Conservation (phyloP, 257 asterid genomes). For the Catharanthus roseus region DNA sequence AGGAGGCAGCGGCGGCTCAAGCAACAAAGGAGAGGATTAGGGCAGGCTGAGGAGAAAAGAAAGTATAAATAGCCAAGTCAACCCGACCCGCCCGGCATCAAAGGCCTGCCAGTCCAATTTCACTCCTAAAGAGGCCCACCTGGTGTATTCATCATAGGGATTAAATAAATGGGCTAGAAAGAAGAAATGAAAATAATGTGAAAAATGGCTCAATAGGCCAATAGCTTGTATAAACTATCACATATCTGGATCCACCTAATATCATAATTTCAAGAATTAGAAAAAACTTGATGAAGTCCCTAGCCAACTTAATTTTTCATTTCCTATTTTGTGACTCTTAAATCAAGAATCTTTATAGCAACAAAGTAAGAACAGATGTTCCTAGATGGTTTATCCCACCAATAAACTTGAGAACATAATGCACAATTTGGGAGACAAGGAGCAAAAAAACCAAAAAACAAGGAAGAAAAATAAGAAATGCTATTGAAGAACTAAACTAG, state of each 20-base stretch:
- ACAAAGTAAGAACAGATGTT: neutral
- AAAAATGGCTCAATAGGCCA: too few species aligned
- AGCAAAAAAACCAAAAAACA: neutral
- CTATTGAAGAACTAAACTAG: conserved; percentile 4
- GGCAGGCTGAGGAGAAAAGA: too few species aligned
- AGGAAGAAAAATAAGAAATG: neutral
- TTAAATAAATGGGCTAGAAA: too few species aligned
- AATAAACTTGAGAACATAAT: neutral
- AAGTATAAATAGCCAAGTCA: too few species aligned
- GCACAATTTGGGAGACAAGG: neutral
- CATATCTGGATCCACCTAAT: neutral
- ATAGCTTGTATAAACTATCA: neutral
- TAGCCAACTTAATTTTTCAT: neutral
- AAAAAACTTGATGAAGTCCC: neutral
- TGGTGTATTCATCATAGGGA: too few species aligned
- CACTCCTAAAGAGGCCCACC: too few species aligned
- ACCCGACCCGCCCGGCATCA: too few species aligned
- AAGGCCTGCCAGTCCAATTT: too few species aligned
- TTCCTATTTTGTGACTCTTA: neutral
- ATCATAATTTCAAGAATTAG: conserved; percentile 1
- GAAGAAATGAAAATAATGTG: too few species aligned
- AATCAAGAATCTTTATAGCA: neutral
- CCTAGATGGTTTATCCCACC: too few species aligned
- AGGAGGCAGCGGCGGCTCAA: too few species aligned
- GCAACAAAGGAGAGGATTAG: too few species aligned